These are phyloP conservation scores for Ceratocystis alfenasii DNA, from an alignment of 2,329 filamentous ascomycete species.

Conservation along the genomic window DNA sequence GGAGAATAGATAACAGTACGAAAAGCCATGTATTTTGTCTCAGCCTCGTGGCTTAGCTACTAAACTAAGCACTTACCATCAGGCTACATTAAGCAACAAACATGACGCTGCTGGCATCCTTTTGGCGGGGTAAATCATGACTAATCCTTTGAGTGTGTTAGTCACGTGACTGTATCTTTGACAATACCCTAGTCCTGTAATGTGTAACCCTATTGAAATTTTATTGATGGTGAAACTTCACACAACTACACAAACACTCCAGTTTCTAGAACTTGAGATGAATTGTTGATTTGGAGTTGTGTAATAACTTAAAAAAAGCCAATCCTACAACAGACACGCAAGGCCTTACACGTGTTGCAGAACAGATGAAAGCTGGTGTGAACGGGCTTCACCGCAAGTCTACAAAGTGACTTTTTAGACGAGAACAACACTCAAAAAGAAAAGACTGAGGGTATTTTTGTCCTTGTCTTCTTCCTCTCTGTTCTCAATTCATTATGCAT, in stretches of 20 bases:
- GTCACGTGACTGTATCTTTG: too few relatives aligned
- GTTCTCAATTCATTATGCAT: too few relatives aligned
- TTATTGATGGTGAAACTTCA: too few relatives aligned
- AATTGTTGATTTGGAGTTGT: too few relatives aligned
- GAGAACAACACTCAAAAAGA: too few relatives aligned
- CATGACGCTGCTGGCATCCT: neutral
- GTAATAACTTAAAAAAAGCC: too few relatives aligned
- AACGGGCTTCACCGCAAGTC: slow-evolving; percentile 13
- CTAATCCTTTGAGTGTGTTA: neutral
- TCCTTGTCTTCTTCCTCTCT: too few relatives aligned
- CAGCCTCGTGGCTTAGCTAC: slow-evolving; percentile 4
- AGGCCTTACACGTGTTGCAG: neutral
- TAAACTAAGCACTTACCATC: neutral
- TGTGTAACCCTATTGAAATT: neutral
- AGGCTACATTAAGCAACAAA: too few relatives aligned
- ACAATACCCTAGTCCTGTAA: neutral
- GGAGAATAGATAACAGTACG: neutral
- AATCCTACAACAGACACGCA: neutral
- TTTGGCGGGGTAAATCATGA: neutral
- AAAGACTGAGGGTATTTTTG: too few relatives aligned
- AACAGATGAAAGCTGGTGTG: neutral
- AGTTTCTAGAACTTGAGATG: neutral
- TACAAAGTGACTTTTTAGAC: too few relatives aligned
- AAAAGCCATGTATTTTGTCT: neutral
- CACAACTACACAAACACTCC: too few relatives aligned